Evolutionary conservation across 139 green algal species (phyloP), one percentile per base, ranked within the genome.

Genomic region (Haematococcus lacustris): DNA sequence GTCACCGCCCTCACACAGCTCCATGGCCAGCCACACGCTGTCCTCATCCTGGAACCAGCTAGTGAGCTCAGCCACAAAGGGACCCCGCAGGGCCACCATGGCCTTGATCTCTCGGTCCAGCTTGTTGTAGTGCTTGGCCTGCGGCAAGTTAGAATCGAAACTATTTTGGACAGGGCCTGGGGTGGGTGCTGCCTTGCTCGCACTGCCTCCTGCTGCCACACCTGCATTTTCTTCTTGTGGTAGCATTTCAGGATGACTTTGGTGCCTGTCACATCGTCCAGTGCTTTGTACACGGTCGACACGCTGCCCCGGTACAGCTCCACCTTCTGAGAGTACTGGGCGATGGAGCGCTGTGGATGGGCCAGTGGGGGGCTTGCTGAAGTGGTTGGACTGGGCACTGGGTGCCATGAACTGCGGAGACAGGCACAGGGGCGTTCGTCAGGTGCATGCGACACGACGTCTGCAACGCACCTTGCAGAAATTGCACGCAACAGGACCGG

Each of bases 221-320:
- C 47, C 47, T 73, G 83, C 90, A 95, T 93, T 79, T 89, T 90
- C 21, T 68, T 50, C 67, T 88, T 90, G 57, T 91, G 78, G 71
- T 95, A 96, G 3, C 69, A 73, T 82, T 96, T 96, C 65, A 96
- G 66, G 40, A 94, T 87, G 37, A 96, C 88, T 3, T 73, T 60
- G 2, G 47, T 34, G 35, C 75, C 71, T 0, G 78, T 88, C 6
- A 47, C 73, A 25, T 43, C 43, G 71, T 89, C 89, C 2, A 82
- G 28, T 2, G 83, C 87, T 50, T 82, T 82, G 64, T 86, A 90
- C 4, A 96, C 86, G 2, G 83, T 90, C 30, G 86, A 91, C 2
- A 91, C 79, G 66, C 86, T 92, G 87, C 87, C 87, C 1, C 83
- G 64, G 75, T 92, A 92, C 0, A 92, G 76, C 76, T 90, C 87